phyloP scores from a whole-genome alignment of 768 basidiomycete species.

The Pisolithus sp. region DNA sequence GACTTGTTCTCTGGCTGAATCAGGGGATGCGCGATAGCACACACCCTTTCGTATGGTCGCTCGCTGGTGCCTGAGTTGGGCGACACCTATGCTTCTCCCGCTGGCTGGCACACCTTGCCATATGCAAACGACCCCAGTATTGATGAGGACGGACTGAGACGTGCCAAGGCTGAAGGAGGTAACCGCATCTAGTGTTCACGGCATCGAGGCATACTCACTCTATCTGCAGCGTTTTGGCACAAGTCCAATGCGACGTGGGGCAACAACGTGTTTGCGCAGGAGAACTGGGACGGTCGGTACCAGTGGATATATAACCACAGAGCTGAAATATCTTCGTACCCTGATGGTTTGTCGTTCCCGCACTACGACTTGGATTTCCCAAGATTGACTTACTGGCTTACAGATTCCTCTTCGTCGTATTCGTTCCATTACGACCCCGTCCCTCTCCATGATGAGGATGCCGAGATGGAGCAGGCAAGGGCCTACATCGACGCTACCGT shows the following conservation, averaged over 20 bases:
- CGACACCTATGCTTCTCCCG: slow-evolving; percentile 75
- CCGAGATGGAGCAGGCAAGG: slow-evolving; percentile 66
- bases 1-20: not conserved
- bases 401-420: slow-evolving; percentile 34
- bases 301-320: slow-evolving; percentile 68
- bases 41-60: slow-evolving; percentile 21
- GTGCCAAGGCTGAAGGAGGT: slow-evolving; percentile 5
- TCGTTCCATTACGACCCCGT: slow-evolving; percentile 73
- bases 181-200: not conserved
- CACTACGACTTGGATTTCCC: not conserved
- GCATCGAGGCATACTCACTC: slow-evolving; percentile 10
- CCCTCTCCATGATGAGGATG: slow-evolving; percentile 39
- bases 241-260: slow-evolving; percentile 82
- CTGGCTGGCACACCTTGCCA: slow-evolving; percentile 90
- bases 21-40: not conserved
- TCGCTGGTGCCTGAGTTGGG: slow-evolving; percentile 53
- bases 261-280: slow-evolving; percentile 91
- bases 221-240: slow-evolving; percentile 35
- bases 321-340: slow-evolving; percentile 42
- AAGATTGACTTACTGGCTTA: not conserved
- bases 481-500: slow-evolving; percentile 83
- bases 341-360: not conserved
- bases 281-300: slow-evolving; percentile 81
- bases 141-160: slow-evolving; percentile 14
- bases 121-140: slow-evolving; percentile 54